These are phyloP conservation scores for Psidium guajava DNA, from an alignment of 345 rosid species.

Conservation along the genomic window DNA sequence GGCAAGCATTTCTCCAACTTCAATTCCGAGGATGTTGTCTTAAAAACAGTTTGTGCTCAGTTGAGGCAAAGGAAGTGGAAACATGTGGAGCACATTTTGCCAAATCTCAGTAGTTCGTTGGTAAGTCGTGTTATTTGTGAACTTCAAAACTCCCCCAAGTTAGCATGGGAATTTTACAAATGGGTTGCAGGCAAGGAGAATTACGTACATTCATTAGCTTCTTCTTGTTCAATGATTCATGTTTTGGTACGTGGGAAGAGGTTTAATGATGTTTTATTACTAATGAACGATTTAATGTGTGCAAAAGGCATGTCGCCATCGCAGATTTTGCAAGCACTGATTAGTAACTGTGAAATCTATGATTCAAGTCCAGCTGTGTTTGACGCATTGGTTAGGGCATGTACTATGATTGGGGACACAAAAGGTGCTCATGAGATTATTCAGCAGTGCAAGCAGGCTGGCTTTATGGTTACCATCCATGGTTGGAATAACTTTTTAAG, in stretches of 20 bases:
- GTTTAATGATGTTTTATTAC: conserved; percentile 34
- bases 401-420: conserved; percentile 30
- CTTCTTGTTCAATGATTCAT: conserved; percentile 39
- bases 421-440: conserved; percentile 46
- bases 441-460: conserved; percentile 22
- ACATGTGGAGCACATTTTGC: conserved; percentile 25
- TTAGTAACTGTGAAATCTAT: conserved; percentile 21
- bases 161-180: conserved; percentile 49
- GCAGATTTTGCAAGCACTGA: conserved; percentile 37
- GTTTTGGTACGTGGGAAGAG: conserved; percentile 33
- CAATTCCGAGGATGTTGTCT: conserved; percentile 32
- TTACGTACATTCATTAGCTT: conserved; percentile 16
- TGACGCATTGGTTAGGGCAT: conserved; percentile 58
- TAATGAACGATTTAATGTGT: conserved; percentile 30
- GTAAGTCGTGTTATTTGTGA: conserved; percentile 33
- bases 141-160: conserved; percentile 40
- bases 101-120: conserved; percentile 29
- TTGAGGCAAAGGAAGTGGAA: conserved; percentile 60
- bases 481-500: conserved; percentile 64
- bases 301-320: conserved; percentile 24
- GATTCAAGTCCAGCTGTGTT: conserved; percentile 37
- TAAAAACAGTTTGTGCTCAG: conserved; percentile 42
- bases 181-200: conserved; percentile 27
- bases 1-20: conserved; percentile 27
- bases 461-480: conserved; percentile 35